These are phyloP conservation scores for Talaromyces stipitatus DNA, from an alignment of 495 filamentous ascomycete genomes.

Conservation along the genomic window DNA sequence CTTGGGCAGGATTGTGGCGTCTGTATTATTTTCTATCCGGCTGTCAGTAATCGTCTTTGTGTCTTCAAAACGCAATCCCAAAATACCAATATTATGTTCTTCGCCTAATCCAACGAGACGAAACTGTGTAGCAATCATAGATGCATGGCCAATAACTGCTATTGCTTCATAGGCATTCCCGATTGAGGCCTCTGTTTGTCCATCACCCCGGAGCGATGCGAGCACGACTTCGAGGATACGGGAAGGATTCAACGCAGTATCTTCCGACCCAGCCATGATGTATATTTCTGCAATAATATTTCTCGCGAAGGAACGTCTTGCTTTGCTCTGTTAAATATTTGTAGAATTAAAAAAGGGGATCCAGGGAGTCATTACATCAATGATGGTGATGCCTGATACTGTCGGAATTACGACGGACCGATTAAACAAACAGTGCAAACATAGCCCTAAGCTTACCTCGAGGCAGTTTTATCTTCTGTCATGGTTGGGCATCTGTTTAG, in stretches of 20 bases:
- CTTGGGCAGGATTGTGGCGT: conserved; percentile 51
- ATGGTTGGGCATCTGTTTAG: too few relatives aligned
- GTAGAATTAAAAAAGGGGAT: background rate
- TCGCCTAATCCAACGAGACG: conserved; percentile 76
- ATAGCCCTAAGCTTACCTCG: background rate
- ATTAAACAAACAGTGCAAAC: conserved; percentile 1
- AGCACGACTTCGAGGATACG: conserved; percentile 27
- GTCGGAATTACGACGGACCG: conserved; percentile 3
- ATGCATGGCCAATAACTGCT: conserved; percentile 77
- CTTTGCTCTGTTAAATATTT: background rate
- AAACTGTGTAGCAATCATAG: conserved; percentile 74
- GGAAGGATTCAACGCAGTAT: conserved; percentile 18
- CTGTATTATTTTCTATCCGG: background rate
- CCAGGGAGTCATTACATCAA: background rate
- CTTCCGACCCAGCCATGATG: conserved; percentile 17
- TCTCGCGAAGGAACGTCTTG: background rate
- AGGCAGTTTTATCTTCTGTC: too few relatives aligned
- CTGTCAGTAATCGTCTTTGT: background rate
- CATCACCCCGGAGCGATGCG: conserved; percentile 21
- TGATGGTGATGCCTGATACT: background rate
- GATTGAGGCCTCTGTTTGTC: conserved; percentile 39
- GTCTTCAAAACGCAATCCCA: background rate
- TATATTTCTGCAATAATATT: background rate
- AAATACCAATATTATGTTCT: conserved; percentile 59
- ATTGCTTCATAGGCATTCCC: conserved; percentile 77